Evolutionary conservation across 2,329 filamentous ascomycete genomes (phyloP).

Genomic region (Aurifilum marmelostoma): DNA sequence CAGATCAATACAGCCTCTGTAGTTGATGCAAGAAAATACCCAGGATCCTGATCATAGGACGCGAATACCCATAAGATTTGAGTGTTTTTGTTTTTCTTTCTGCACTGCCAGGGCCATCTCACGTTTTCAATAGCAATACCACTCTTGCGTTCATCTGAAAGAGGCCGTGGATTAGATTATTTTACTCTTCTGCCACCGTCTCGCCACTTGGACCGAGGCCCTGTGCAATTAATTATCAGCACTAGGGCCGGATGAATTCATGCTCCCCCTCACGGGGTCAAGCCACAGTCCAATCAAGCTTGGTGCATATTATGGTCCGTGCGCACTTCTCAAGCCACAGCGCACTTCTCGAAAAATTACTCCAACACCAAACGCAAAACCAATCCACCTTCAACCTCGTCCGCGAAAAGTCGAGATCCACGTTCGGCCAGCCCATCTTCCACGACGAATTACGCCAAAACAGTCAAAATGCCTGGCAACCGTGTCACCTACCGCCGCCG

Average conservation of each 20-base stretch:
- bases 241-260: neutral
- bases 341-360: slow-evolving; percentile 19
- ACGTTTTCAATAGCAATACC: neutral
- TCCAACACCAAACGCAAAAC: slow-evolving; percentile 16
- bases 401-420: slow-evolving; percentile 27
- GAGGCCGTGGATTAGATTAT: neutral
- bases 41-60: neutral
- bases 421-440: slow-evolving; percentile 28
- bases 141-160: too few species aligned
- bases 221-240: slow-evolving; percentile 2
- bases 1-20: neutral
- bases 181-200: neutral
- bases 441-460: slow-evolving; percentile 34
- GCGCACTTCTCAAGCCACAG: neutral
- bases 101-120: neutral
- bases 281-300: neutral
- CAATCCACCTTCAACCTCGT: slow-evolving; percentile 12
- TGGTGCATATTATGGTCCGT: neutral
- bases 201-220: neutral
- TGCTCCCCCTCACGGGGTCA: neutral
- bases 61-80: neutral
- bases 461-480: slow-evolving; percentile 62
- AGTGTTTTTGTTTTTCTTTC: neutral
- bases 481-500: slow-evolving; percentile 73
- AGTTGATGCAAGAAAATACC: neutral